phyloP scores from a whole-genome alignment of 306 rosid species.

The Macrotyloma uniflorum region DNA sequence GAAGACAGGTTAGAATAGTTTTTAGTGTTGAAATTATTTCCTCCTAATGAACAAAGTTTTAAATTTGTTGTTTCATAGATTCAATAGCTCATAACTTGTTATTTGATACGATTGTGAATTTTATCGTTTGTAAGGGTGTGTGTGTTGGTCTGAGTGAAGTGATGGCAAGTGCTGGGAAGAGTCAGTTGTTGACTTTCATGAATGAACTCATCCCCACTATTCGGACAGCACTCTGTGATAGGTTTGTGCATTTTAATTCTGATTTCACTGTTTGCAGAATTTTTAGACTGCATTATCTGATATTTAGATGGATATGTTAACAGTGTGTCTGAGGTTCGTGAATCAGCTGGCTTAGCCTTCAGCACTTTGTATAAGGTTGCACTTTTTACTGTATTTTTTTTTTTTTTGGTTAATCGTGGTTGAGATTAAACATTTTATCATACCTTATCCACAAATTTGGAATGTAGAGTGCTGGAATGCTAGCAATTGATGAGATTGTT shows the following conservation, averaged over 20 bases:
- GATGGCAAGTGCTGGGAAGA: slow-evolving; percentile 92
- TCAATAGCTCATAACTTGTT: slow-evolving; percentile 7
- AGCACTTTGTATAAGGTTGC: slow-evolving; percentile 93
- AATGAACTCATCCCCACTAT: slow-evolving; percentile 92
- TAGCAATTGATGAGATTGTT: slow-evolving; percentile 96
- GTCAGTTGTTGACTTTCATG: slow-evolving; percentile 93
- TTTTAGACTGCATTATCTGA: slow-evolving; percentile 16
- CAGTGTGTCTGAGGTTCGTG: slow-evolving; percentile 89
- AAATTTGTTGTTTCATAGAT: not conserved
- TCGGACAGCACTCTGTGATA: slow-evolving; percentile 93
- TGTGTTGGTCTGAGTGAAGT: slow-evolving; percentile 98
- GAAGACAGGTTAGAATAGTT: slow-evolving; percentile 78
- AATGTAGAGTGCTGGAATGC: slow-evolving; percentile 94
- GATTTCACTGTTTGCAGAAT: not conserved
- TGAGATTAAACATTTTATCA: not conserved
- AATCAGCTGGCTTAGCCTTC: slow-evolving; percentile 94
- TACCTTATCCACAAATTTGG: slow-evolving; percentile 16
- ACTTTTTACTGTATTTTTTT: not conserved
- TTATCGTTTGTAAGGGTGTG: slow-evolving; percentile 69
- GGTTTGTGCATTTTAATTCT: slow-evolving; percentile 51
- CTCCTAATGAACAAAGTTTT: not conserved
- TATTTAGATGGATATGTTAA: slow-evolving; percentile 36
- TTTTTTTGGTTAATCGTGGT: not conserved
- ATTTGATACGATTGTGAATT: slow-evolving; percentile 32
- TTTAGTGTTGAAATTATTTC: not conserved